These are phyloP conservation scores for Xerocomellus intermedius DNA, from an alignment of 768 basidiomycete species.

Conservation along the genomic window DNA sequence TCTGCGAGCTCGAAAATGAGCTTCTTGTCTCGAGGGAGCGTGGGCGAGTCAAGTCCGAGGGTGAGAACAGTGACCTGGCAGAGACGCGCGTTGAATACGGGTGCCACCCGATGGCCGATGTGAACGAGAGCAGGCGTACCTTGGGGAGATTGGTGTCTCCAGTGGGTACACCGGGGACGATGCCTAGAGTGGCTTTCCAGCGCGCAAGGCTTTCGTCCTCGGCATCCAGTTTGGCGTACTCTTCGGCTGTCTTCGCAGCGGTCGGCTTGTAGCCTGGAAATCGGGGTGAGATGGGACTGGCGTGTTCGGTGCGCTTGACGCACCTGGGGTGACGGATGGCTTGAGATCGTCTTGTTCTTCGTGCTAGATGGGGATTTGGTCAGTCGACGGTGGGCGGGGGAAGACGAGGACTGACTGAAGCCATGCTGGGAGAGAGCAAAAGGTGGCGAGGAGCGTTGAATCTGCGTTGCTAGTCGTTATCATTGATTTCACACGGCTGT, in stretches of 20 bases:
- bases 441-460: slow-evolving; percentile 13
- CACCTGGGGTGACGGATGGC: slow-evolving; percentile 69
- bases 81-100: slow-evolving; percentile 22
- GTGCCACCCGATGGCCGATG: slow-evolving; percentile 9
- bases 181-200: slow-evolving; percentile 94
- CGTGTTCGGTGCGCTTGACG: slow-evolving; percentile 10
- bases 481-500: slow-evolving; percentile 65
- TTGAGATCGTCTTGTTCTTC: slow-evolving; percentile 73
- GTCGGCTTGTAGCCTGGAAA: slow-evolving; percentile 70
- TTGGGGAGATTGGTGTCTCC: slow-evolving; percentile 57
- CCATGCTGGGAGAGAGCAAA: slow-evolving; percentile 42
- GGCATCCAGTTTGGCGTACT: slow-evolving; percentile 83
- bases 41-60: slow-evolving; percentile 78
- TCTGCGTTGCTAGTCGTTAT: slow-evolving; percentile 22
- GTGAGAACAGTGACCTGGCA: slow-evolving; percentile 66
- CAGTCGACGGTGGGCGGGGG: not conserved
- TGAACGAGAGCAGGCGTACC: slow-evolving; percentile 45
- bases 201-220: slow-evolving; percentile 90
- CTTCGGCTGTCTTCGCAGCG: slow-evolving; percentile 70
- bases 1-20: slow-evolving; percentile 69
- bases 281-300: slow-evolving; percentile 19
- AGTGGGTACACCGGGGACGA: slow-evolving; percentile 50
- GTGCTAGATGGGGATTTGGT: slow-evolving; percentile 30
- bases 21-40: slow-evolving; percentile 57
- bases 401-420: slow-evolving; percentile 42